Conservation (phyloP, 2,329 filamentous ascomycete genomes). For the Alternaria dauci region DNA sequence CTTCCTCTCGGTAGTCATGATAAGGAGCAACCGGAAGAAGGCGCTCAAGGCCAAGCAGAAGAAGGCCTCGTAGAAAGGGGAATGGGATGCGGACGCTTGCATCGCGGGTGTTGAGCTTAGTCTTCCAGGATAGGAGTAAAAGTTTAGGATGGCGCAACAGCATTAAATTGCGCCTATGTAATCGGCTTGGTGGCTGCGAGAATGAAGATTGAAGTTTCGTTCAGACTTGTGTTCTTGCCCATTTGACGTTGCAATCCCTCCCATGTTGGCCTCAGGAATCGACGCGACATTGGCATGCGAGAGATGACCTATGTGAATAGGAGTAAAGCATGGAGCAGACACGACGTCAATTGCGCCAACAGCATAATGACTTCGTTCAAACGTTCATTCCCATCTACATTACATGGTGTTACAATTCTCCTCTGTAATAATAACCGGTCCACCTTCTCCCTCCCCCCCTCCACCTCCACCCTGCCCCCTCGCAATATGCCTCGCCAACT, state of each 20-base stretch:
- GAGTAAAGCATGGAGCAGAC: neutral
- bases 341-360: neutral
- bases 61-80: conserved; percentile 66
- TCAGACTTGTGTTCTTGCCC: neutral
- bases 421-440: conserved; percentile 40
- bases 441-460: conserved; percentile 35
- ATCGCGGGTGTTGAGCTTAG: neutral
- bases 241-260: neutral
- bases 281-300: neutral
- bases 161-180: neutral
- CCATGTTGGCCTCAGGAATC: fast-evolving
- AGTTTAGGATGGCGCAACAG: neutral
- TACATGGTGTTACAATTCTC: conserved; percentile 45
- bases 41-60: conserved; percentile 93
- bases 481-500: conserved; percentile 46
- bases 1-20: conserved; percentile 97
- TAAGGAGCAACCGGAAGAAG: conserved; percentile 98
- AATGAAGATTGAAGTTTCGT: neutral
- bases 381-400: neutral
- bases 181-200: neutral
- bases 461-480: conserved; percentile 31
- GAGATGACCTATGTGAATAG: neutral
- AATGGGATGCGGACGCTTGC: neutral
- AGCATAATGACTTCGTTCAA: neutral
- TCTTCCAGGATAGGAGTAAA: conserved; percentile 1